These are phyloP conservation scores for Paramecium biaurelia DNA, from an alignment of 73 alveolate genomes.

Conservation along the genomic window DNA sequence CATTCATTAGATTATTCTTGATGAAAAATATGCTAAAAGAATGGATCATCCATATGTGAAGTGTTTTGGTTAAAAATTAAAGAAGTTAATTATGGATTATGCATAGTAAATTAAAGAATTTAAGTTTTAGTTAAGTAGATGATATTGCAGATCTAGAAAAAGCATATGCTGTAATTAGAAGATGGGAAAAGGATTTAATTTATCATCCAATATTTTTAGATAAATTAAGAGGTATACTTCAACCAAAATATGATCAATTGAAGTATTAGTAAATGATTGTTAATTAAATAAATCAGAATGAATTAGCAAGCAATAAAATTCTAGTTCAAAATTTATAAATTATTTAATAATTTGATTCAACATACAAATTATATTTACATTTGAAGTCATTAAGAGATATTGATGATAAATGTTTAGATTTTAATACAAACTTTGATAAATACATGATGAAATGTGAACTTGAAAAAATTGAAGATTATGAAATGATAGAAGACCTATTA, in stretches of 20 bases:
- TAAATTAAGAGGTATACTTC: constrained; percentile 17
- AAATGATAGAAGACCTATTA: neutral
- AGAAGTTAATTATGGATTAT: neutral
- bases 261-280: neutral
- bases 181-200: constrained; percentile 45
- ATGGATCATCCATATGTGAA: constrained; percentile 19
- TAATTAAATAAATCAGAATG: neutral
- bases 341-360: neutral
- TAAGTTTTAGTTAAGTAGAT: neutral
- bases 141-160: neutral
- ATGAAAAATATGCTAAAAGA: neutral
- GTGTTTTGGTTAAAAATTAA: neutral
- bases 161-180: neutral
- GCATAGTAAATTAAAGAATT: neutral
- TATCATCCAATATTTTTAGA: constrained; percentile 34
- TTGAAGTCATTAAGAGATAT: neutral
- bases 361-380: neutral
- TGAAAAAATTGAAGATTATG: neutral
- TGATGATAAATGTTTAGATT: neutral
- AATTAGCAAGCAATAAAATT: neutral
- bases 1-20: constrained; percentile 18
- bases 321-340: constrained; percentile 24
- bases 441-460: neutral
- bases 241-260: constrained; percentile 43
- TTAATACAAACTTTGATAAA: neutral